A percentile compares a stretch with the other conserved stretches of the same genome.
Conservation (phyloP, 805 yeast species). For the Spathaspora girioi region DNA sequence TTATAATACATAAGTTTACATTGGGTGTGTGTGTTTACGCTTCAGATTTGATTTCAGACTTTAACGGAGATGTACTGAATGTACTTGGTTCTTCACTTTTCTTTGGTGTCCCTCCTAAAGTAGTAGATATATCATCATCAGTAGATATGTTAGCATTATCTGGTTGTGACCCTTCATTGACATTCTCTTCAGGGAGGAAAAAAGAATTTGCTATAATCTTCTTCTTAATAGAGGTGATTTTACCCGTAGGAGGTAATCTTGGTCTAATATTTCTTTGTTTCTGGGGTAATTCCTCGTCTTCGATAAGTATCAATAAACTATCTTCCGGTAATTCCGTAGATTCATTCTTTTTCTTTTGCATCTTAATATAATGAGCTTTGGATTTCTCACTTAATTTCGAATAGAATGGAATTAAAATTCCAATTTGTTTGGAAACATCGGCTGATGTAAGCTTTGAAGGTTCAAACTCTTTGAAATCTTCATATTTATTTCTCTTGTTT, state of each 20-base stretch:
- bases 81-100: neutral
- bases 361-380: constrained; percentile 38
- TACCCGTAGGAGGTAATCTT: constrained; percentile 88
- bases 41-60: constrained; percentile 3
- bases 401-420: constrained; percentile 54
- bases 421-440: constrained; percentile 52
- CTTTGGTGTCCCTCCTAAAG: neutral
- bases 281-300: constrained; percentile 82
- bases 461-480: constrained; percentile 58
- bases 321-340: constrained; percentile 39
- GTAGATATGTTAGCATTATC: neutral
- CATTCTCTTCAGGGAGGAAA: constrained; percentile 41
- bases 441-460: constrained; percentile 51
- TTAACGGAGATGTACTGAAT: constrained; percentile 1
- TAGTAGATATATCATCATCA: neutral
- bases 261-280: constrained; percentile 73
- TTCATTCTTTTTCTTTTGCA: constrained; percentile 39
- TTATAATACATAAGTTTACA: neutral
- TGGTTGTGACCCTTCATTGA: constrained; percentile 1
- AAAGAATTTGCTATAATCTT: constrained; percentile 52
- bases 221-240: constrained; percentile 68
- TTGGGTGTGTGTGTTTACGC: neutral
- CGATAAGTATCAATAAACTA: constrained; percentile 43
- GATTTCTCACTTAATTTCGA: constrained; percentile 37
- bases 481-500: constrained; percentile 53